These are phyloP conservation scores for Termitomyces sp. DNA, from an alignment of 768 basidiomycete genomes.

Conservation along the genomic window DNA sequence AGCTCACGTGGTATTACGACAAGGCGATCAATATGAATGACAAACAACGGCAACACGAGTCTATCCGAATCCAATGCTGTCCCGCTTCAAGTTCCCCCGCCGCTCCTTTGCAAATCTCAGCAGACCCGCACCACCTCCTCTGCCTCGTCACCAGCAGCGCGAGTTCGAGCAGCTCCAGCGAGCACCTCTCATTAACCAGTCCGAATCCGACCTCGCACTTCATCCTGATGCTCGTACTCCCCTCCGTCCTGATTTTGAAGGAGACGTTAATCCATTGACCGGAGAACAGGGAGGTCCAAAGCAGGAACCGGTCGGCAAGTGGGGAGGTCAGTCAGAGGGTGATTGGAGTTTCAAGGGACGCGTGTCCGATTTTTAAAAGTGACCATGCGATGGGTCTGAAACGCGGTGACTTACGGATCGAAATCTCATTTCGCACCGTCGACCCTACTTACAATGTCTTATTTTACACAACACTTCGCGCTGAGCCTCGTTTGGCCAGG, in stretches of 20 bases:
- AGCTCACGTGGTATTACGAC: constrained; percentile 11
- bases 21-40: constrained; percentile 1
- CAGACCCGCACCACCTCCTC: constrained; percentile 69
- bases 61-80: background rate
- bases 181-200: constrained; percentile 29
- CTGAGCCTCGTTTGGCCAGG: background rate
- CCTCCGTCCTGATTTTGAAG: constrained; percentile 68
- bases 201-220: constrained; percentile 40
- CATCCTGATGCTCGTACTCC: constrained; percentile 71
- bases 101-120: constrained; percentile 25
- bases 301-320: constrained; percentile 69
- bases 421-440: background rate
- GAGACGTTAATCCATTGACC: constrained; percentile 75
- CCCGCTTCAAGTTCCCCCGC: background rate
- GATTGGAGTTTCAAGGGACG: constrained; percentile 93
- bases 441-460: background rate
- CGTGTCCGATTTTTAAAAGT: constrained; percentile 73
- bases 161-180: constrained; percentile 86
- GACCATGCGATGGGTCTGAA: background rate
- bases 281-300: constrained; percentile 89
- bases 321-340: constrained; percentile 51
- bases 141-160: constrained; percentile 72
- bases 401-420: background rate
- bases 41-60: background rate
- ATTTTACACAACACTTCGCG: background rate